Conservation (phyloP, 1,139 yeast genomes). For the Magnusiomyces magnusii region DNA sequence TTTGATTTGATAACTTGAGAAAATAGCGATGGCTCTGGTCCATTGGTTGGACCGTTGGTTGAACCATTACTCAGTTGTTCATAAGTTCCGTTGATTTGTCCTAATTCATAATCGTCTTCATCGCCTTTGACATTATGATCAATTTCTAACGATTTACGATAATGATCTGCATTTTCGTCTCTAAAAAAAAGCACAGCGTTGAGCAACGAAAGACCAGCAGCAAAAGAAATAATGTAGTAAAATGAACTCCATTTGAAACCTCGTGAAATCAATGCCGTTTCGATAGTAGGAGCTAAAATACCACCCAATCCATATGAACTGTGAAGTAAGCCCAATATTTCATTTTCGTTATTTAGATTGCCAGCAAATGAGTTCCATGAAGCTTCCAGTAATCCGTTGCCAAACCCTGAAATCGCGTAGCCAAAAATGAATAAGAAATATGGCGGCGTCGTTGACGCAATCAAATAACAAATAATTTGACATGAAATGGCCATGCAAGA, state of each 20-base stretch:
- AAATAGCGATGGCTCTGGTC: neutral
- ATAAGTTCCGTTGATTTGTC: neutral
- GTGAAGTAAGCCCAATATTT: conserved; percentile 47
- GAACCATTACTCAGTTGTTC: neutral
- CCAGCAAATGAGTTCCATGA: conserved; percentile 53
- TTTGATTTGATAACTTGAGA: conserved; percentile 18
- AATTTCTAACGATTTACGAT: conserved; percentile 8
- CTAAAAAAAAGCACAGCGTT: conserved; percentile 19
- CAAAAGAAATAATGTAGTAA: conserved; percentile 43
- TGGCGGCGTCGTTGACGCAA: conserved; percentile 39
- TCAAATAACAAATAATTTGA: conserved; percentile 37
- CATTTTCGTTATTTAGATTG: conserved; percentile 42
- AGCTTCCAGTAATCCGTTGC: conserved; percentile 48
- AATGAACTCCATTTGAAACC: conserved; percentile 49
- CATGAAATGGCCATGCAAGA: conserved; percentile 35
- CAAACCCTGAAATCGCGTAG: conserved; percentile 54
- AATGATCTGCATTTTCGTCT: conserved; percentile 19
- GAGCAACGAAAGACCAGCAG: conserved; percentile 30
- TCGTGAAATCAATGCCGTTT: conserved; percentile 44
- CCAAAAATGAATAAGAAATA: conserved; percentile 41
- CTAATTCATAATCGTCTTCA: neutral
- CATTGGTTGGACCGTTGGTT: neutral
- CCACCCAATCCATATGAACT: conserved; percentile 62
- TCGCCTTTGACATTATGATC: neutral
- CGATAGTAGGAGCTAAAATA: conserved; percentile 50